Conservation (phyloP, 2,329 filamentous ascomycete genomes). For the Hymenoscyphus fraxineus region DNA sequence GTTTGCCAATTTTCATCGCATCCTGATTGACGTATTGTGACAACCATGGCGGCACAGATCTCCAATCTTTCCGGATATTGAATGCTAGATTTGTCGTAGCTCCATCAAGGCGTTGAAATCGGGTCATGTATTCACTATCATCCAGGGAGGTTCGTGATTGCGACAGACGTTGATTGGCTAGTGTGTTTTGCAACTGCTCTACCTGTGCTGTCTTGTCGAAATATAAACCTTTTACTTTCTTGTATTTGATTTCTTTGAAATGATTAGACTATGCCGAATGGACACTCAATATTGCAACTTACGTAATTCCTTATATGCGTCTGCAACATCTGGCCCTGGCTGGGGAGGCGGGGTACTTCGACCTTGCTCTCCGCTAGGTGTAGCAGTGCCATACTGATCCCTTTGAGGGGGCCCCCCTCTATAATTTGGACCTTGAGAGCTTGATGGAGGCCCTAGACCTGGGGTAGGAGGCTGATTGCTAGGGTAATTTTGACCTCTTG, state of each 20-base stretch:
- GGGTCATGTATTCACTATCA: conserved; percentile 86
- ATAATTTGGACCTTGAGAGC: conserved; percentile 29
- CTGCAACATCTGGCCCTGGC: conserved; percentile 31
- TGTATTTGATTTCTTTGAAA: conserved; percentile 82
- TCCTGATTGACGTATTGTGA: conserved; percentile 77
- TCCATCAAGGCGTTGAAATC: conserved; percentile 87
- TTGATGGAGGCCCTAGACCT: conserved; percentile 24
- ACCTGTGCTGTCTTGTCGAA: conserved; percentile 90
- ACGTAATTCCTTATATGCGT: conserved; percentile 42
- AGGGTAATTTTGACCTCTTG: conserved; percentile 24
- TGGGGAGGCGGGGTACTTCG: conserved; percentile 44
- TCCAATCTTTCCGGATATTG: conserved; percentile 95
- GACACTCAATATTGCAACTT: conserved; percentile 27
- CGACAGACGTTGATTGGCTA: conserved; percentile 92
- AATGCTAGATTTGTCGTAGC: conserved; percentile 94
- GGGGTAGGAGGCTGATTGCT: conserved; percentile 26
- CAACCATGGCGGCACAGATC: conserved; percentile 74
- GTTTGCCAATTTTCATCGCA: conserved; percentile 80
- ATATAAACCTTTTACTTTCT: conserved; percentile 96
- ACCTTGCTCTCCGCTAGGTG: conserved; percentile 38
- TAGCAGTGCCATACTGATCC: conserved; percentile 28
- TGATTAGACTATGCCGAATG: conserved; percentile 14
- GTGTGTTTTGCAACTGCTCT: conserved; percentile 92
- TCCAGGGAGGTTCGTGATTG: conserved; percentile 92
- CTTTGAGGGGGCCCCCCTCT: conserved; percentile 34